These are phyloP conservation scores for Amphicarpaea edgeworthii DNA, from an alignment of 306 rosid genomes.

Conservation along the genomic window DNA sequence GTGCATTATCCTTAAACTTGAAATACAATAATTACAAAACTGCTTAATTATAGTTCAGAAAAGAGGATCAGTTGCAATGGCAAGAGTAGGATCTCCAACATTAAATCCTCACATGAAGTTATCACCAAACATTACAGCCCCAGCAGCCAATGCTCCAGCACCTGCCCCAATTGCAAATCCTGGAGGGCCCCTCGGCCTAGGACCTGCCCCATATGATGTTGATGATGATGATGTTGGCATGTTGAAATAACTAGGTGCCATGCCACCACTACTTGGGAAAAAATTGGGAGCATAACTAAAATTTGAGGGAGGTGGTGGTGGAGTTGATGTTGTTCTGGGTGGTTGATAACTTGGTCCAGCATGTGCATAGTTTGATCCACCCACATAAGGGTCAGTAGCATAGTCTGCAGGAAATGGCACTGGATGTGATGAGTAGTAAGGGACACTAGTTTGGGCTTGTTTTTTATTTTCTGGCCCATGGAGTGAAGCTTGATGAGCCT, in stretches of 20 bases:
- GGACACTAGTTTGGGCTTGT: slow-evolving; percentile 47
- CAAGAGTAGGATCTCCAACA: slow-evolving; percentile 57
- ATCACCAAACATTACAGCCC: slow-evolving; percentile 84
- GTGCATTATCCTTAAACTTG: no score
- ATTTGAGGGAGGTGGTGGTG: slow-evolving; percentile 58
- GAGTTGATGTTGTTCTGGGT: slow-evolving; percentile 51
- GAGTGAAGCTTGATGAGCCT: slow-evolving; percentile 42
- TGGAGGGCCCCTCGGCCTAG: slow-evolving; percentile 58
- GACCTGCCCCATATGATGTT: slow-evolving; percentile 51
- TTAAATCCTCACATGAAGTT: slow-evolving; percentile 74
- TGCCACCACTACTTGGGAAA: slow-evolving; percentile 56
- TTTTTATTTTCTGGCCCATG: slow-evolving; percentile 37
- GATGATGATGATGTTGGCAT: slow-evolving; percentile 55
- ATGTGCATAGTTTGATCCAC: slow-evolving; percentile 43
- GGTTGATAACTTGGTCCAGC: slow-evolving; percentile 56
- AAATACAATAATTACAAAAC: slow-evolving; percentile 37
- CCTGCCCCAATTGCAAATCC: slow-evolving; percentile 67
- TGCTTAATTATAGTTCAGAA: slow-evolving; percentile 45
- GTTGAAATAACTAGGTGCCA: slow-evolving; percentile 55
- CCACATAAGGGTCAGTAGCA: slow-evolving; percentile 53
- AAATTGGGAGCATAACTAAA: slow-evolving; percentile 61
- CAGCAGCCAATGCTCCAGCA: slow-evolving; percentile 84
- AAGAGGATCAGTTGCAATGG: slow-evolving; percentile 67
- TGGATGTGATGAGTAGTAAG: slow-evolving; percentile 56
- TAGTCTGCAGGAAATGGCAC: slow-evolving; percentile 58